These are phyloP conservation scores for Prinsepia uniflora DNA, from an alignment of 306 rosid genomes.

Conservation along the genomic window DNA sequence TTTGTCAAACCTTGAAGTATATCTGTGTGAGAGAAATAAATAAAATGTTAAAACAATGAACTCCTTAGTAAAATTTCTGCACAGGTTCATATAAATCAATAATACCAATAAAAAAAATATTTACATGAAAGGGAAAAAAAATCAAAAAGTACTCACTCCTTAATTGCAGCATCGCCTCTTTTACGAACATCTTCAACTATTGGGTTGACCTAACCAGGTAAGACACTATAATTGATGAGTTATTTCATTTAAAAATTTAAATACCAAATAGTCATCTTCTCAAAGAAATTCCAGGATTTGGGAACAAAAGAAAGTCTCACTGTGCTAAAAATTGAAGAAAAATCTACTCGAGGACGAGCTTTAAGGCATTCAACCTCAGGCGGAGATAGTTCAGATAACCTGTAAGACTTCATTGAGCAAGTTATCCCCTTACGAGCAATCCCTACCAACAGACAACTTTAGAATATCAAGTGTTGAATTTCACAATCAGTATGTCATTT, in stretches of 20 bases:
- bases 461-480: background rate
- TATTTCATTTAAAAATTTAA: conserved; percentile 7
- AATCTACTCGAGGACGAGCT: conserved; percentile 90
- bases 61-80: too few species aligned
- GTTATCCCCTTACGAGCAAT: conserved; percentile 33
- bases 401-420: conserved; percentile 72
- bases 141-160: conserved; percentile 46
- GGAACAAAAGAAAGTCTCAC: conserved; percentile 30
- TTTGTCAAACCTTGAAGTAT: conserved; percentile 76
- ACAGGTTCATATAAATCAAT: background rate
- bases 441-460: conserved; percentile 24
- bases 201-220: conserved; percentile 66
- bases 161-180: conserved; percentile 83
- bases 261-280: background rate
- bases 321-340: conserved; percentile 73
- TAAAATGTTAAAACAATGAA: conserved; percentile 1
- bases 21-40: conserved; percentile 38
- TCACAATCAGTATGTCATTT: too few species aligned
- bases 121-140: background rate
- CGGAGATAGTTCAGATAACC: conserved; percentile 58
- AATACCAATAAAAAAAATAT: background rate
- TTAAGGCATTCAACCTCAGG: conserved; percentile 64
- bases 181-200: conserved; percentile 79
- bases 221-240: conserved; percentile 3
- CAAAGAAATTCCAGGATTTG: background rate